Conservation (phyloP, 106 monocot genomes). For the Dendrobium chrysotoxum region DNA sequence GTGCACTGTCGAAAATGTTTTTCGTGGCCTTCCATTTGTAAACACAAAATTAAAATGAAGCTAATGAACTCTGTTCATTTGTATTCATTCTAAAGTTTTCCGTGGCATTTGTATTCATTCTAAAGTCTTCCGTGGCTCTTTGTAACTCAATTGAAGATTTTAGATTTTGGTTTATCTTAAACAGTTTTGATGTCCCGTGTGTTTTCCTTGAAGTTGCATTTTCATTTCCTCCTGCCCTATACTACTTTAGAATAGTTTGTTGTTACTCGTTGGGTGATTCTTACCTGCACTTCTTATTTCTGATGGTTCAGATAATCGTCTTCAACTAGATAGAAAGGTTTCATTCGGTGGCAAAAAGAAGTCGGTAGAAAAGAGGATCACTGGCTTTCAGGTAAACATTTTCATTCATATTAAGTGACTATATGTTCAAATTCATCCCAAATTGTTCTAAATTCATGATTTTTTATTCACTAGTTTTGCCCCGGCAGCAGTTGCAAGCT, state of each 20-base stretch:
- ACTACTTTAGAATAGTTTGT: background rate
- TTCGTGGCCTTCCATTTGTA: too few relatives aligned
- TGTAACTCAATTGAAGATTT: too few relatives aligned
- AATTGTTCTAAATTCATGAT: background rate
- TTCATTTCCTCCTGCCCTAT: too few relatives aligned
- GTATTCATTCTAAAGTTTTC: too few relatives aligned
- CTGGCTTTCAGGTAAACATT: constrained; percentile 70
- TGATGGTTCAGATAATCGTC: constrained; percentile 39
- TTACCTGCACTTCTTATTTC: background rate
- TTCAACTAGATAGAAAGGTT: constrained; percentile 40
- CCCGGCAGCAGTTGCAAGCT: constrained; percentile 18
- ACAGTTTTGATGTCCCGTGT: too few relatives aligned
- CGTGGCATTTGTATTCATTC: too few relatives aligned
- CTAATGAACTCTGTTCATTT: too few relatives aligned
- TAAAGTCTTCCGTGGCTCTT: too few relatives aligned
- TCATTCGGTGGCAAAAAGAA: constrained; percentile 63
- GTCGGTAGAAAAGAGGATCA: constrained; percentile 58
- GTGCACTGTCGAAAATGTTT: too few relatives aligned
- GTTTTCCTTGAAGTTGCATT: too few relatives aligned
- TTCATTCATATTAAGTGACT: background rate
- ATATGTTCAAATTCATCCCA: background rate
- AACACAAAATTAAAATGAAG: too few relatives aligned
- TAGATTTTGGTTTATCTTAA: too few relatives aligned
- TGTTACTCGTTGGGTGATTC: background rate
- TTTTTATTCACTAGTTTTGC: constrained; percentile 16